Conservation (phyloP, 352 stramenopile species). For the Phytophthora quininea region DNA sequence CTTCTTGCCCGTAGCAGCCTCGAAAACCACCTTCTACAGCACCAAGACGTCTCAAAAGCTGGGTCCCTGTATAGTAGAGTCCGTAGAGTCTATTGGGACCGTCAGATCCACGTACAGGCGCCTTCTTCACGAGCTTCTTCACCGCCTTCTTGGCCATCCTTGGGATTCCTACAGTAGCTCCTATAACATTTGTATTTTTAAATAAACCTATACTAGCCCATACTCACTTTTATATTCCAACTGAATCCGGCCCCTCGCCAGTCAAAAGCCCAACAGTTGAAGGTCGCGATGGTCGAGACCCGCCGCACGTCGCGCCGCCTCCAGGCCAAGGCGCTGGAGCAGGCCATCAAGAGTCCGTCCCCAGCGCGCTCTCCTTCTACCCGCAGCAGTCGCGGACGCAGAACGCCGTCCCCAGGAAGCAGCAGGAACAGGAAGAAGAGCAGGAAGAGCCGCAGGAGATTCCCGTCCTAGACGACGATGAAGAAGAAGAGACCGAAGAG, state of each 20-base stretch:
- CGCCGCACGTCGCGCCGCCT: slow-evolving; percentile 64
- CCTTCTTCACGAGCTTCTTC: slow-evolving; percentile 43
- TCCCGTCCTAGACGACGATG: neutral
- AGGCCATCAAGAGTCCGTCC: slow-evolving; percentile 3
- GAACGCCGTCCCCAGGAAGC: slow-evolving; percentile 22
- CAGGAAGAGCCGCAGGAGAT: slow-evolving; percentile 4
- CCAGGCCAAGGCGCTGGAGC: slow-evolving; percentile 46
- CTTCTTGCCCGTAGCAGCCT: slow-evolving; percentile 25
- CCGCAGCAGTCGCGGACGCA: slow-evolving; percentile 3
- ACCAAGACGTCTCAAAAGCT: too few species aligned
- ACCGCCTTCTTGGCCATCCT: slow-evolving; percentile 28
- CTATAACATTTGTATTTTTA: neutral
- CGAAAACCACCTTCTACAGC: slow-evolving; percentile 39
- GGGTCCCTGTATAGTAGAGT: too few species aligned
- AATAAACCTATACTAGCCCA: neutral
- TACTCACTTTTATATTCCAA: neutral
- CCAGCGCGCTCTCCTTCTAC: slow-evolving; percentile 7
- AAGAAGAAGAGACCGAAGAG: slow-evolving; percentile 15
- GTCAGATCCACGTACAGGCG: slow-evolving; percentile 27
- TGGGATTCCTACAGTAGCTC: neutral
- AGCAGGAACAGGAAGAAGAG: slow-evolving; percentile 18
- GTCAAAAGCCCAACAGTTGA: slow-evolving; percentile 15
- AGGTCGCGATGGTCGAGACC: slow-evolving; percentile 62
- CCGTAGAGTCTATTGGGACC: too few species aligned
- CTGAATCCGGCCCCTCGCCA: slow-evolving; percentile 4